phyloP scores from a whole-genome alignment of 495 filamentous ascomycete genomes.

The Neurospora sp. region DNA sequence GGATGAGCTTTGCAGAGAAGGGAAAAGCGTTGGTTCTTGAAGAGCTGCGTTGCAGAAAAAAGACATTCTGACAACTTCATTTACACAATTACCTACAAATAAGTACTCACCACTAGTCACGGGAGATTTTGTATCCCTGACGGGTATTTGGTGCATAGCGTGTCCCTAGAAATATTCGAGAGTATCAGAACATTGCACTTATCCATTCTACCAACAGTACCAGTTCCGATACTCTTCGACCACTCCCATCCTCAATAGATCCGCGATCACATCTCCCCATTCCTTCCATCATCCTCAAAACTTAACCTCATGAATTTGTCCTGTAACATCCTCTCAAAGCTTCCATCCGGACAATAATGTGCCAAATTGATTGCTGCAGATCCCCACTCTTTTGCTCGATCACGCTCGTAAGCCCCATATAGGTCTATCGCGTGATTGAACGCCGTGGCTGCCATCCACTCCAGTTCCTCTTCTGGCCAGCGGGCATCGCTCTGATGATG shows the following conservation, averaged over 20 bases:
- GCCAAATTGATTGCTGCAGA: conserved; percentile 56
- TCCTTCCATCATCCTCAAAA: conserved; percentile 21
- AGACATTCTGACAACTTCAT: too few relatives aligned
- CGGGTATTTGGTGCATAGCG: too few relatives aligned
- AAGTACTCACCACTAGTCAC: too few relatives aligned
- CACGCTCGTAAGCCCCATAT: conserved; percentile 47
- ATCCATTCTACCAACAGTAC: neutral
- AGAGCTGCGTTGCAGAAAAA: too few relatives aligned
- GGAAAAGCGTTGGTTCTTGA: too few relatives aligned
- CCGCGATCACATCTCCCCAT: neutral
- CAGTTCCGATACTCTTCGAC: neutral
- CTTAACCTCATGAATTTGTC: conserved; percentile 43
- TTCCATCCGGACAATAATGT: conserved; percentile 40
- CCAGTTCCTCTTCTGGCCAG: conserved; percentile 63
- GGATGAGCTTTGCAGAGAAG: too few relatives aligned
- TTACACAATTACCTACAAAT: too few relatives aligned
- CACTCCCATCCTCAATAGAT: neutral
- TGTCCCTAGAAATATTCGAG: neutral
- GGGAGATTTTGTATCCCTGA: too few relatives aligned
- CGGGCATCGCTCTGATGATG: conserved; percentile 26
- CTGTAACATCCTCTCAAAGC: conserved; percentile 43
- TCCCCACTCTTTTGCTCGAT: conserved; percentile 53
- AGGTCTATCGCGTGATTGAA: conserved; percentile 75
- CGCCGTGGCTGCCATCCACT: conserved; percentile 62
- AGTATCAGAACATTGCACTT: neutral